These are phyloP conservation scores for Aspergillus mulundensis DNA, from an alignment of 495 filamentous ascomycete genomes.

Conservation along the genomic window DNA sequence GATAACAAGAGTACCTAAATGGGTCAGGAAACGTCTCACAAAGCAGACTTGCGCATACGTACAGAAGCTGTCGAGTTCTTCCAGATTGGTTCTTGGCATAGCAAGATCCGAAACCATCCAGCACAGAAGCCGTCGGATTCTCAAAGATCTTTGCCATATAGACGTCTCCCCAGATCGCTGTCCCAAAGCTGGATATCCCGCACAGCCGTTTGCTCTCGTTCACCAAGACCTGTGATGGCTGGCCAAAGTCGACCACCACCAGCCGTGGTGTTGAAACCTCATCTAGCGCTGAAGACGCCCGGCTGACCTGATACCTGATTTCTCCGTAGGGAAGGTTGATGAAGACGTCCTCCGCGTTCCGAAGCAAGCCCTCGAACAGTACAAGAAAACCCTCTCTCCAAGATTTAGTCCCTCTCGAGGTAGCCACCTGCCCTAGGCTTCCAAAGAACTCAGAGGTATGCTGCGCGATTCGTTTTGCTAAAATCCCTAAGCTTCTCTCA, in stretches of 20 bases:
- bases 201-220: slow-evolving; percentile 44
- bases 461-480: slow-evolving; percentile 32
- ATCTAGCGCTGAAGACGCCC: slow-evolving; percentile 49
- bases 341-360: slow-evolving; percentile 67
- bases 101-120: slow-evolving; percentile 38
- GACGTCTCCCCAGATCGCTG: slow-evolving; percentile 48
- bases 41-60: slow-evolving; percentile 14
- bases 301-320: slow-evolving; percentile 51
- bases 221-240: slow-evolving; percentile 54
- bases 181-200: slow-evolving; percentile 44
- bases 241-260: slow-evolving; percentile 53
- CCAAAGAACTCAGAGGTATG: slow-evolving; percentile 48
- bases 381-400: slow-evolving; percentile 60
- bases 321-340: slow-evolving; percentile 62
- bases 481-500: slow-evolving; percentile 37
- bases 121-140: slow-evolving; percentile 27
- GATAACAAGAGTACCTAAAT: slow-evolving; percentile 41
- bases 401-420: slow-evolving; percentile 42
- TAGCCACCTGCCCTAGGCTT: slow-evolving; percentile 43
- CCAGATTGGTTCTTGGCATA: slow-evolving; percentile 20
- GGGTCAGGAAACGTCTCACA: neutral
- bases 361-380: slow-evolving; percentile 59
- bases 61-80: slow-evolving; percentile 34
- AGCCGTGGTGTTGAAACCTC: slow-evolving; percentile 53
- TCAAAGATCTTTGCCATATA: slow-evolving; percentile 45